A percentile compares a stretch with the other conserved stretches of the same genome.
phyloP scores from a whole-genome alignment of 306 rosid species.

The Notholithocarpus densiflorus region DNA sequence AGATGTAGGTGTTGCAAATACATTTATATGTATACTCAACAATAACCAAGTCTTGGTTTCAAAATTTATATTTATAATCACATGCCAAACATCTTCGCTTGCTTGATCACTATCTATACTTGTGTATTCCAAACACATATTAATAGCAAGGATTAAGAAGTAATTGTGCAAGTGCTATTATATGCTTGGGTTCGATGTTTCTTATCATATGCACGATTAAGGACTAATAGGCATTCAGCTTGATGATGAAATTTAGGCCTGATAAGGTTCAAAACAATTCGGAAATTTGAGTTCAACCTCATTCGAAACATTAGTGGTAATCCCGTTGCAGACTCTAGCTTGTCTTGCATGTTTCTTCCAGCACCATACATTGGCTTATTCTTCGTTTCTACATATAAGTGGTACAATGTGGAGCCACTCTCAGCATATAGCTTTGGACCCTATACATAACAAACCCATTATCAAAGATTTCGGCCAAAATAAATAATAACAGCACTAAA shows the following conservation, averaged over 20 bases:
- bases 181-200: slow-evolving; percentile 56
- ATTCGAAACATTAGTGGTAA: slow-evolving; percentile 44
- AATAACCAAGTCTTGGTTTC: no score
- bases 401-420: slow-evolving; percentile 50
- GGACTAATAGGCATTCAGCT: slow-evolving; percentile 51
- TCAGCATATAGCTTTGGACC: slow-evolving; percentile 62
- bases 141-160: slow-evolving; percentile 15
- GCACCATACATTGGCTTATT: slow-evolving; percentile 85
- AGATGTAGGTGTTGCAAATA: no score
- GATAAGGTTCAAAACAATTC: slow-evolving; percentile 51
- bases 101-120: no score
- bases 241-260: slow-evolving; percentile 54
- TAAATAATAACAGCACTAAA: background rate
- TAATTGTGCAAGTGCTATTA: slow-evolving; percentile 48
- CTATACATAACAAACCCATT: slow-evolving; percentile 23
- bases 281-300: slow-evolving; percentile 38
- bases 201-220: slow-evolving; percentile 40
- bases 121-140: no score
- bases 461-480: background rate
- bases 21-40: no score
- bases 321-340: slow-evolving; percentile 65
- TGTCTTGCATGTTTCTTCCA: slow-evolving; percentile 82
- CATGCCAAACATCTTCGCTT: no score
- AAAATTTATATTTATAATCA: no score
- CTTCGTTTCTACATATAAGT: slow-evolving; percentile 42